Base-by-base conservation (phyloP, 768 basidiomycete species). In the Candolleomyces aberdarensis region DNA sequence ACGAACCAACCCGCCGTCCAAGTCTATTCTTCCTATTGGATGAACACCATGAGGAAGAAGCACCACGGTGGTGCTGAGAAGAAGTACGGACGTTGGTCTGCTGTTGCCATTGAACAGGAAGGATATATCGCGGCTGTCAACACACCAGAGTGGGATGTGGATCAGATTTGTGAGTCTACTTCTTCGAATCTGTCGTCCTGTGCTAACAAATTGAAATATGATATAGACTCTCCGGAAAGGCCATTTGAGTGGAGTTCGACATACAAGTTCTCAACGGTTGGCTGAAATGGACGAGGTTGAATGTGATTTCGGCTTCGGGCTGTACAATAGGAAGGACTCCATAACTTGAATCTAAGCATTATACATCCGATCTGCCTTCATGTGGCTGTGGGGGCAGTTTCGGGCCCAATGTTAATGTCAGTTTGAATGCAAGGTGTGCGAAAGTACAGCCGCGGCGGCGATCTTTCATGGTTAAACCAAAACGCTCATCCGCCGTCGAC, bases 91-190 rank as follows among this genome's bases (percentile, higher is more conserved):
- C 70, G 65, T 40, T 78, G 71, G 64, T 72, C 76, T 47, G 82
- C 80, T 0, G 76, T 84, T 15, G 83, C 81, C 0, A 78, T 85
- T 56, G 83, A 84, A 64, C 83, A 83, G 63, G 75, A 82, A 64
- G 80, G 82, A 8, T 80, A 79, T 62, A 72, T 84, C 48, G 83
- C 79, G 66, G 83, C 83, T 11, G 83, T 85, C 57, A 82, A 85
- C 62, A 82, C 78, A 5, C 83, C 83, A 0, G 78, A 84, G 66
- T 85, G 80, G 81, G 70, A 71, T 17, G 74, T 82, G 3, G 76
- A 84, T 67, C 81, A 83, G 63, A 83, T 84, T 50, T 81, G 81
- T 83, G 63, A 65, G 81, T 74, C 39, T 39, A 54, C 31, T 57
- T 32, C n/a, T 50, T 20, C 46, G 58, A 46, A 46, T 17, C 53